Conservation (phyloP, 2,329 filamentous ascomycete species). For the Fusarium odoratissimum region DNA sequence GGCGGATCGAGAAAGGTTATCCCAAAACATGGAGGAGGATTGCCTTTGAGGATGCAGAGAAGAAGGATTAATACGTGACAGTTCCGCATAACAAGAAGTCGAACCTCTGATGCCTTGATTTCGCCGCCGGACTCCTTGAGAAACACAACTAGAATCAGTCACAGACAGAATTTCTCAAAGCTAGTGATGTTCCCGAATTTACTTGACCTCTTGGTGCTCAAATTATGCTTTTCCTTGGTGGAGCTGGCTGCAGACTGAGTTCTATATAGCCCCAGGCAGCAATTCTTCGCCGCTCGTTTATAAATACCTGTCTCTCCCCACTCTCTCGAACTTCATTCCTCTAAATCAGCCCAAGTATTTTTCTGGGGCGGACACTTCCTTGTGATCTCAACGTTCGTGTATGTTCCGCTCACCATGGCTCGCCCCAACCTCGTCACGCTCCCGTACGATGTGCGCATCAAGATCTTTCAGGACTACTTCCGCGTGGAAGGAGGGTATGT, state of each 20-base stretch:
- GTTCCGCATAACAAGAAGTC: not conserved
- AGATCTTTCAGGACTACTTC: not conserved
- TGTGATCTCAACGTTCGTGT: not conserved
- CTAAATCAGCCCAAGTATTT: not conserved
- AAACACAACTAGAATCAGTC: not conserved
- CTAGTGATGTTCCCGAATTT: not conserved
- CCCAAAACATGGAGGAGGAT: conserved; percentile 26
- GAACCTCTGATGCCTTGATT: not conserved
- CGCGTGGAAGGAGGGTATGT: not conserved
- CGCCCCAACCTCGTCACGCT: not conserved
- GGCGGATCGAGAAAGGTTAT: conserved; percentile 28
- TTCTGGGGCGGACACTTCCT: not conserved
- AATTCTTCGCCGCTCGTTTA: not conserved
- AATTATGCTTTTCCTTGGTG: not conserved
- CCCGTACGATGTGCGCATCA: not conserved
- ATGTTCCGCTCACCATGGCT: not conserved
- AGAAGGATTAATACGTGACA: not conserved
- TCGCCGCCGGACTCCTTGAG: accelerated
- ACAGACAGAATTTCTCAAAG: accelerated
- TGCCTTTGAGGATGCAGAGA: not conserved
- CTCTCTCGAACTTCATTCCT: not conserved
- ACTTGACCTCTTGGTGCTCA: not conserved
- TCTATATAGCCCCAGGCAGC: not conserved
- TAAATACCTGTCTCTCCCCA: not conserved
- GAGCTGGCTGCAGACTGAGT: not conserved